These are phyloP conservation scores for Boletus sensibilis DNA, from an alignment of 768 basidiomycete genomes.

Conservation along the genomic window DNA sequence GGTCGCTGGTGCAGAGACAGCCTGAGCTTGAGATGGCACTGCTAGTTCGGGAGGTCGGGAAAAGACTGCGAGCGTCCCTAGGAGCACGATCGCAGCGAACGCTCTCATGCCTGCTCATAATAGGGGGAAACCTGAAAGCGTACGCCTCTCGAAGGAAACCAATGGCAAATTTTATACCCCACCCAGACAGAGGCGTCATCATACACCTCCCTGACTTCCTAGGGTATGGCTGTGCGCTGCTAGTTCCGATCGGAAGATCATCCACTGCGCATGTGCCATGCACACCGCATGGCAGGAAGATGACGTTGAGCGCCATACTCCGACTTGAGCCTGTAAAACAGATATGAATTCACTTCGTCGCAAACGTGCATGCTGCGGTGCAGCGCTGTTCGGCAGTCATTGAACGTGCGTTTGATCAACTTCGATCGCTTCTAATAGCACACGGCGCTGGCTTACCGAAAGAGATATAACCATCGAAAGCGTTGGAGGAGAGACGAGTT, in stretches of 20 bases:
- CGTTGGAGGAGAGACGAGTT: too few species aligned
- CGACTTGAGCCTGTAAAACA: neutral
- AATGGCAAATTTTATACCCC: neutral
- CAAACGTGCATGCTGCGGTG: too few species aligned
- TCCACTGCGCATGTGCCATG: neutral
- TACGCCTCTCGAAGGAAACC: neutral
- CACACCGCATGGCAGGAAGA: too few species aligned
- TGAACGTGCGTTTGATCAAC: too few species aligned
- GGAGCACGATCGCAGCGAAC: neutral
- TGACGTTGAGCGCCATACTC: neutral
- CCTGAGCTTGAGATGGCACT: neutral
- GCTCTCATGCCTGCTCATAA: neutral
- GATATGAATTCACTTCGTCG: neutral
- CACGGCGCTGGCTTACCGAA: too few species aligned
- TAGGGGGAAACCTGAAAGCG: neutral
- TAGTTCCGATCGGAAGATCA: neutral
- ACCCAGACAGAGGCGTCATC: neutral
- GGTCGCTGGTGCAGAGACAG: constrained; percentile 38
- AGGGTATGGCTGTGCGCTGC: neutral
- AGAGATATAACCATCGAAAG: too few species aligned
- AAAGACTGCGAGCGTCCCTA: neutral
- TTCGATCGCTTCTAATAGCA: too few species aligned
- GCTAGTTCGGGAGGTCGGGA: neutral
- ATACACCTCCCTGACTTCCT: too few species aligned
- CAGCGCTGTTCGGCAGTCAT: too few species aligned